These are phyloP conservation scores for Synchytrium microbalum DNA, from an alignment of 371 early-diverging fungal genomes.

Conservation along the genomic window DNA sequence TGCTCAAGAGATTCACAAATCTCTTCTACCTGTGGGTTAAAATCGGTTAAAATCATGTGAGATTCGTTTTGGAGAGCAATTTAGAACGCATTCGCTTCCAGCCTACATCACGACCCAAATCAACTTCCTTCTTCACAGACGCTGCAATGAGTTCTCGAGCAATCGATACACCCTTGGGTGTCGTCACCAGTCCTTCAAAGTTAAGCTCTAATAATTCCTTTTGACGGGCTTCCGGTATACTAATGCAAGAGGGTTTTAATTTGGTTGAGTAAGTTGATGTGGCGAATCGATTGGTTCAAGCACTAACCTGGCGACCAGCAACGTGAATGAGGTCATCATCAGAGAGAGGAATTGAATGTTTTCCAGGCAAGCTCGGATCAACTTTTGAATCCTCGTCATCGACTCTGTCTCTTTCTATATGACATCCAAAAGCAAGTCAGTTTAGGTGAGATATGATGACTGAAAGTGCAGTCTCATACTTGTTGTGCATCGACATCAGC, in stretches of 20 bases:
- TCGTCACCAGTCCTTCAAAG: conserved; percentile 54
- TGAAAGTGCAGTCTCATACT: background rate
- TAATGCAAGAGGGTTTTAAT: background rate
- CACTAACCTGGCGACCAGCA: background rate
- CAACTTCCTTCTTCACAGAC: conserved; percentile 59
- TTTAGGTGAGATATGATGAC: too few species aligned
- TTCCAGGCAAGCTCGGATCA: background rate
- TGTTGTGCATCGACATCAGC: conserved; percentile 5
- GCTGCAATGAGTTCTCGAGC: conserved; percentile 62
- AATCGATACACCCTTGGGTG: conserved; percentile 50
- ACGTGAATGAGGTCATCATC: background rate
- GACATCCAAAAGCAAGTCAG: background rate
- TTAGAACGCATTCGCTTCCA: background rate
- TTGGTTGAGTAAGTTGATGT: background rate
- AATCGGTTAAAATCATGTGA: background rate
- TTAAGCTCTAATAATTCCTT: conserved; percentile 25
- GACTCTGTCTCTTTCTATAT: background rate
- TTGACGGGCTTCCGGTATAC: background rate
- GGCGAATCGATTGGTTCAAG: background rate
- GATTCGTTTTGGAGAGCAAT: background rate
- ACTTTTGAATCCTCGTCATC: background rate
- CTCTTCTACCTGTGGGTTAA: conserved; percentile 15
- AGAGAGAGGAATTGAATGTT: background rate
- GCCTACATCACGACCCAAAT: conserved; percentile 45
- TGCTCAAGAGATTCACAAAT: conserved; percentile 47